Conservation (phyloP, 2,329 filamentous ascomycete genomes). For the Aspergillus awamori region DNA sequence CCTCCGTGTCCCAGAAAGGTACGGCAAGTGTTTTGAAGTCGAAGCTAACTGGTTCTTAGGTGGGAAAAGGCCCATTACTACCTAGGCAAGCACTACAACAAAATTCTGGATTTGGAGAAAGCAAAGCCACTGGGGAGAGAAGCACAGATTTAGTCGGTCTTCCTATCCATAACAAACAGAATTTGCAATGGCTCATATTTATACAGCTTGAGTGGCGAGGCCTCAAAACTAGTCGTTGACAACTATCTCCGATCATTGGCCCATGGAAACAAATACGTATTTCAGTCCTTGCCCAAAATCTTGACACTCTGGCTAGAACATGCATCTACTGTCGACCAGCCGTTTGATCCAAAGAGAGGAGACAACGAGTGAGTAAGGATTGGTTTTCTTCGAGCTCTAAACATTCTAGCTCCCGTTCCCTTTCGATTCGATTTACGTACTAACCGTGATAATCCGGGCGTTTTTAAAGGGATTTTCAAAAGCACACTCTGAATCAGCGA, state of each 20-base stretch:
- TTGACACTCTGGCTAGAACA: slow-evolving; percentile 94
- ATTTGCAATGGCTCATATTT: slow-evolving; percentile 24
- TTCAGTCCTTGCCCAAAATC: slow-evolving; percentile 88
- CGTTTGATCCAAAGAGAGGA: slow-evolving; percentile 54
- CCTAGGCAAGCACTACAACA: slow-evolving; percentile 95
- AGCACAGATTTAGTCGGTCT: slow-evolving; percentile 64
- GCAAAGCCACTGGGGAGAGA: slow-evolving; percentile 75
- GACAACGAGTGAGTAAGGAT: slow-evolving; percentile 44
- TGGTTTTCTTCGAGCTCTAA: not conserved
- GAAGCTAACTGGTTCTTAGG: slow-evolving; percentile 37
- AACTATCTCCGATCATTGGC: slow-evolving; percentile 87
- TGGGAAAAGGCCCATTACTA: slow-evolving; percentile 99
- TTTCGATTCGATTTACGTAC: no score
- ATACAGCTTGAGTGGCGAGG: slow-evolving; percentile 71
- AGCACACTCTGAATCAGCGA: slow-evolving; percentile 53
- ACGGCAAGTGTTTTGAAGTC: not conserved
- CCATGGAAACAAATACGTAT: slow-evolving; percentile 92
- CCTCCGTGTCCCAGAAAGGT: not conserved
- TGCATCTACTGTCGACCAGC: slow-evolving; percentile 71
- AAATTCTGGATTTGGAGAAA: slow-evolving; percentile 87
- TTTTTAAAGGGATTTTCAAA: slow-evolving; percentile 46
- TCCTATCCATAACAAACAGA: no score
- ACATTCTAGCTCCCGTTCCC: no score
- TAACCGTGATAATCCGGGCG: not conserved
- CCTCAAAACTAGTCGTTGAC: slow-evolving; percentile 85